phyloP scores from a whole-genome alignment of 148 eudicot genomes.

The Spergularia bocconei region DNA sequence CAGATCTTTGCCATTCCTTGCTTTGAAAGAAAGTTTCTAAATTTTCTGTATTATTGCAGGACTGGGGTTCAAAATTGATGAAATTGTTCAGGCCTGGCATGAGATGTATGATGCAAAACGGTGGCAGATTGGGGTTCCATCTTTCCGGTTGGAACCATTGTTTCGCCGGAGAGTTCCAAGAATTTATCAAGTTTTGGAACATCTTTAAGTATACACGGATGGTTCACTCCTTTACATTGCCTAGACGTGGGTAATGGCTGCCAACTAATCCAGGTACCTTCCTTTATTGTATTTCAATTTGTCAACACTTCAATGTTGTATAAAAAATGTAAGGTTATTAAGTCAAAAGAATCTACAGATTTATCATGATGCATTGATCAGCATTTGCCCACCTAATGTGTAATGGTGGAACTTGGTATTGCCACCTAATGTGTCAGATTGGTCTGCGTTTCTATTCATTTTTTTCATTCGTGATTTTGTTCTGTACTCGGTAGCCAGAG shows the following conservation, averaged over 20 bases:
- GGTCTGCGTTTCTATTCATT: neutral
- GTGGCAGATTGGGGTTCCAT: conserved; percentile 85
- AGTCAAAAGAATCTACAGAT: neutral
- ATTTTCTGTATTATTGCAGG: conserved; percentile 29
- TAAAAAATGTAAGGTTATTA: neutral
- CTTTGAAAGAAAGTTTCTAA: neutral
- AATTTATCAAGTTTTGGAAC: conserved; percentile 73
- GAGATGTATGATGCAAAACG: conserved; percentile 93
- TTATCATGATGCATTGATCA: too few species aligned
- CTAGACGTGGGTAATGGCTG: conserved; percentile 20
- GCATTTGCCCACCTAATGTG: neutral
- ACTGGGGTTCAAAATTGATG: conserved; percentile 78
- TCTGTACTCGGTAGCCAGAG: neutral
- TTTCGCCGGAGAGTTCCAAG: conserved; percentile 72
- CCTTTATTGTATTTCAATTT: neutral
- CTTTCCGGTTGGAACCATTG: conserved; percentile 71
- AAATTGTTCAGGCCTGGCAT: conserved; percentile 91
- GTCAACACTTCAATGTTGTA: neutral
- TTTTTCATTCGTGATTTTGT: neutral
- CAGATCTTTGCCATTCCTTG: neutral
- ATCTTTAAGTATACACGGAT: conserved; percentile 33
- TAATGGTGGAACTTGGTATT: neutral
- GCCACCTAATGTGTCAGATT: neutral
- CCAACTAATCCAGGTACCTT: conserved; percentile 37
- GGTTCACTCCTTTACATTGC: conserved; percentile 10